These are phyloP conservation scores for Detonula confervacea DNA, from an alignment of 352 stramenopile species.

Conservation along the genomic window DNA sequence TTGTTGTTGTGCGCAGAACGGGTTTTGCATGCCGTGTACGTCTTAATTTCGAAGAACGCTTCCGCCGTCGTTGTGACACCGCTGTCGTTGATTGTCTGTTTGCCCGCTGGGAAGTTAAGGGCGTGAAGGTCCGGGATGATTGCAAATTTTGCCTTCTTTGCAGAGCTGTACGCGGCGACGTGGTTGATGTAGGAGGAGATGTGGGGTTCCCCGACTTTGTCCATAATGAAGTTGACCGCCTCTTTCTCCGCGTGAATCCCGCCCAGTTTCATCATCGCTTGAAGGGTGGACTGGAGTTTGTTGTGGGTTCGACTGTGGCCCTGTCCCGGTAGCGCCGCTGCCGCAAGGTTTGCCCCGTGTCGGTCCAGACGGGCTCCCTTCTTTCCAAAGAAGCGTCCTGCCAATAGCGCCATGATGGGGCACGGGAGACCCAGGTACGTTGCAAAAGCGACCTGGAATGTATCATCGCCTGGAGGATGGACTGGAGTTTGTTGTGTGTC, in stretches of 20 bases:
- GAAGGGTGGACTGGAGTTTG: not conserved
- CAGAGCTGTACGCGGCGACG: not conserved
- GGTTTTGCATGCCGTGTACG: constrained; percentile 2
- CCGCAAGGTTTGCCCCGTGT: not conserved
- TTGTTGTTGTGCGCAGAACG: constrained; percentile 16
- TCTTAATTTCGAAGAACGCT: constrained; percentile 28
- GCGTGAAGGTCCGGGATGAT: constrained; percentile 29
- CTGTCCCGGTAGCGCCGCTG: not conserved
- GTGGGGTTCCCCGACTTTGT: not conserved
- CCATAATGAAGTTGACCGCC: constrained; percentile 6
- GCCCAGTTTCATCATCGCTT: constrained; percentile 9
- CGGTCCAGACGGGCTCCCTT: not conserved
- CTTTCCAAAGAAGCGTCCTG: not conserved
- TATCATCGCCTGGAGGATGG: no score
- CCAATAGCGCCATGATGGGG: not conserved
- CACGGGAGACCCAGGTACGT: not conserved
- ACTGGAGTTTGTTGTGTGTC: no score
- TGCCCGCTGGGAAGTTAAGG: constrained; percentile 17
- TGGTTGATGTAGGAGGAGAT: constrained; percentile 4
- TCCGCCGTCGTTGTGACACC: constrained; percentile 2
- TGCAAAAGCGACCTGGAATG: not conserved
- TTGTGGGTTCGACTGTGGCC: not conserved
- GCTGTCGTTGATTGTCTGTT: constrained; percentile 19
- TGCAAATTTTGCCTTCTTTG: not conserved
- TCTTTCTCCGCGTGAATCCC: not conserved